These are phyloP conservation scores for Wickerhamiella shivajii DNA, from an alignment of 805 yeast genomes.

Conservation along the genomic window DNA sequence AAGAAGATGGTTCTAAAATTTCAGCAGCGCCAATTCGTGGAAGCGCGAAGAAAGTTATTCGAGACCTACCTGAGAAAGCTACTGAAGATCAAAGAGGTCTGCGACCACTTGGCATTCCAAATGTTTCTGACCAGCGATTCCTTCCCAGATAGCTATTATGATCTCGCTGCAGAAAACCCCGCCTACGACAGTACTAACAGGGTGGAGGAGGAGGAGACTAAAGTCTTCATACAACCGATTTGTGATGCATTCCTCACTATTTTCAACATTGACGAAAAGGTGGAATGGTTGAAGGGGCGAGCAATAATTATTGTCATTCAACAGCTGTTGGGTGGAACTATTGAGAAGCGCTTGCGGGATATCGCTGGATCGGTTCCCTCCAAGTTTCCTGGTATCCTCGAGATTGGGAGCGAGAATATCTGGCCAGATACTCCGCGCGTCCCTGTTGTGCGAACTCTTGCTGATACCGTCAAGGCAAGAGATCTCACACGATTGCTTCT, in stretches of 20 bases:
- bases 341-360: conserved; percentile 48
- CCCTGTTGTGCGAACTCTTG: conserved; percentile 7
- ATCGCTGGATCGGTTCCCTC: conserved; percentile 23
- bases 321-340: conserved; percentile 75
- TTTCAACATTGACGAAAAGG: conserved; percentile 49
- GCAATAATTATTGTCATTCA: conserved; percentile 71
- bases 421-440: conserved; percentile 19
- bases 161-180: conserved; percentile 4
- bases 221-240: conserved; percentile 56
- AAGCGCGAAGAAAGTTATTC: conserved; percentile 44
- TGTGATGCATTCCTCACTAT: conserved; percentile 59
- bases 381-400: conserved; percentile 25
- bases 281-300: conserved; percentile 71
- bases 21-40: conserved; percentile 47
- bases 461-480: conserved; percentile 37
- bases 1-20: conserved; percentile 53
- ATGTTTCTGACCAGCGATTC: conserved; percentile 63
- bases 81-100: conserved; percentile 49
- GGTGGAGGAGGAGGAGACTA: conserved; percentile 4
- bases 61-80: conserved; percentile 48
- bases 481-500: conserved; percentile 36
- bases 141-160: conserved; percentile 26
- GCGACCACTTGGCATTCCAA: conserved; percentile 58
- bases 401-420: conserved; percentile 21
- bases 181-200: conserved; percentile 3